Conservation (phyloP, 1,284 basidiomycete species). For the Ustilago curta region DNA sequence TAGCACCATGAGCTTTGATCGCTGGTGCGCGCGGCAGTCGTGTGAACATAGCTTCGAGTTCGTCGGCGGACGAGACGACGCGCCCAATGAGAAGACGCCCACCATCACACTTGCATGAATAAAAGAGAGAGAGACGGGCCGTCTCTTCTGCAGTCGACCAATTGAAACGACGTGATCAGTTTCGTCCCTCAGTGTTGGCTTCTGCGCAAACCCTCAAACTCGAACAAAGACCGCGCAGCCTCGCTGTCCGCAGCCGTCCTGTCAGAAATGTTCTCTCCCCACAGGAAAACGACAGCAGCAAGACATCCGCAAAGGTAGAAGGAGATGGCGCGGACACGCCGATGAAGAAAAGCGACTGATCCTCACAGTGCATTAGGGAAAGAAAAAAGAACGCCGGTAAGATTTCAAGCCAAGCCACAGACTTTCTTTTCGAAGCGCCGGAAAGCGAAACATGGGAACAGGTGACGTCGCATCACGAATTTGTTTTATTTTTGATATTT, state of each 20-base stretch:
- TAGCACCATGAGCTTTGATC: too few relatives aligned
- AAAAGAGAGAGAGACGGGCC: slow-evolving; percentile 6
- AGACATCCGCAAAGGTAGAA: not conserved
- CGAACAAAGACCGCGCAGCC: not conserved
- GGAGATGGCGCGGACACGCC: too few relatives aligned
- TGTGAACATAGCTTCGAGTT: too few relatives aligned
- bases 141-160: slow-evolving; percentile 2
- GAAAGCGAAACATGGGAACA: not conserved
- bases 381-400: too few relatives aligned
- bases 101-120: slow-evolving; percentile 5
- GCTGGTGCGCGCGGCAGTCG: too few relatives aligned
- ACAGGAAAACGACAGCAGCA: not conserved
- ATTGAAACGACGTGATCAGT: slow-evolving; percentile 9
- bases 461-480: slow-evolving; percentile 15
- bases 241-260: too few relatives aligned
- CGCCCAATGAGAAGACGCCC: not conserved
- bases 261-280: too few relatives aligned
- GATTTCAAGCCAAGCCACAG: not conserved
- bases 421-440: not conserved
- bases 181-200: not conserved
- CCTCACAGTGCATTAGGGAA: slow-evolving; percentile 1
- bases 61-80: not conserved
- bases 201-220: not conserved
- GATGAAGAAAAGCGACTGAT: not conserved
- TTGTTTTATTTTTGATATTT: not conserved